These are phyloP conservation scores for Myriosclerotinia curreyana DNA, from an alignment of 2,329 filamentous ascomycete genomes.

Conservation along the genomic window DNA sequence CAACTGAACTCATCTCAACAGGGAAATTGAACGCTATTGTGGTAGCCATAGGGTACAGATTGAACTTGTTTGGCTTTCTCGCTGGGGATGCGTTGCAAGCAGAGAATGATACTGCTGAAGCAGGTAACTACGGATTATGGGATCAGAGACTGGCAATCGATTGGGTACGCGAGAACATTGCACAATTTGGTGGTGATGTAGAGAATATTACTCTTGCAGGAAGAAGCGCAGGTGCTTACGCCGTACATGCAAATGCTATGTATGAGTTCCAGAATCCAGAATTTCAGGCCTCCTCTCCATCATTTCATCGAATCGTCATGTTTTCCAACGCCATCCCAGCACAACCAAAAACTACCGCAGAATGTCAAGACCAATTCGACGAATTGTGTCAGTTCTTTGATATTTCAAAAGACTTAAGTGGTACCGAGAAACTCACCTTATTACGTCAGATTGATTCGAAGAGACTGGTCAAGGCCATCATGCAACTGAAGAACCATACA, in stretches of 20 bases:
- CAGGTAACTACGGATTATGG: conserved; percentile 49
- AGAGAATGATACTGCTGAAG: conserved; percentile 46
- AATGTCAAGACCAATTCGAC: conserved; percentile 44
- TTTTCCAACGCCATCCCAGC: conserved; percentile 47
- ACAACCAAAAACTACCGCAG: conserved; percentile 43
- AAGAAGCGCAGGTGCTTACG: conserved; percentile 55
- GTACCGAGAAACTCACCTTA: conserved; percentile 38
- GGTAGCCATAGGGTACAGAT: conserved; percentile 25
- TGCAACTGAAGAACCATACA: conserved; percentile 45
- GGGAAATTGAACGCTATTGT: conserved; percentile 19
- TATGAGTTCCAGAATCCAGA: conserved; percentile 29
- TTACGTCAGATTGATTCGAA: conserved; percentile 39
- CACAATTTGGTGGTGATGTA: conserved; percentile 56
- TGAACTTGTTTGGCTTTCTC: conserved; percentile 41
- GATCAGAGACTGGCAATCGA: conserved; percentile 57
- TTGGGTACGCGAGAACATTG: conserved; percentile 59
- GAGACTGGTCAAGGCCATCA: conserved; percentile 41
- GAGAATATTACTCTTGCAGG: conserved; percentile 53
- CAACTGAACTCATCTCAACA: conserved; percentile 44
- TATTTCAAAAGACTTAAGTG: conserved; percentile 32
- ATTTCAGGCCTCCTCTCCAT: conserved; percentile 21
- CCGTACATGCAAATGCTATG: conserved; percentile 39
- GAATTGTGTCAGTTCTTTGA: conserved; percentile 43
- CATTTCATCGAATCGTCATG: conserved; percentile 44
- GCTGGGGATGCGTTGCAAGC: conserved; percentile 28